Evolutionary conservation across 306 rosid species (phyloP).

Genomic region (Ceratonia siliqua): DNA sequence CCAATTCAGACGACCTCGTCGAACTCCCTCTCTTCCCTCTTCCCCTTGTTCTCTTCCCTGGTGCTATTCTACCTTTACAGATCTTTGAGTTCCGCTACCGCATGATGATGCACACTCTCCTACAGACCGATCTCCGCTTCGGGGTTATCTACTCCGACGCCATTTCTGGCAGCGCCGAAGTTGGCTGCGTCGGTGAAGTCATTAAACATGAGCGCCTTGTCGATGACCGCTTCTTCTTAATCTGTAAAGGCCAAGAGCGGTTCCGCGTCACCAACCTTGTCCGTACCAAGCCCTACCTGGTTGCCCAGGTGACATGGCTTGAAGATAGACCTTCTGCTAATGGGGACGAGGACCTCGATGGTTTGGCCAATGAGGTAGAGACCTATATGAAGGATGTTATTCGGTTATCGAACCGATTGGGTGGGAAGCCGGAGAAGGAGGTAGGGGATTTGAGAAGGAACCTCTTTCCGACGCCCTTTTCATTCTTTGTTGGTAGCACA

Average conservation of each 20-base stretch:
- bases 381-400: constrained; percentile 90
- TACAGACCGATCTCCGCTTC: constrained; percentile 95
- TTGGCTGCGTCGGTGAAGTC: constrained; percentile 95
- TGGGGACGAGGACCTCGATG: constrained; percentile 64
- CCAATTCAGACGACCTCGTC: constrained; percentile 73
- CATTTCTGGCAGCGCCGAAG: constrained; percentile 75
- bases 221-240: constrained; percentile 89
- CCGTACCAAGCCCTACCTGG: constrained; percentile 88
- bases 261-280: constrained; percentile 72
- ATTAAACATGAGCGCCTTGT: constrained; percentile 96
- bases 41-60: constrained; percentile 92
- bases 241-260: constrained; percentile 96
- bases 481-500: constrained; percentile 95
- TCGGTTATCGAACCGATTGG: constrained; percentile 80
- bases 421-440: constrained; percentile 95
- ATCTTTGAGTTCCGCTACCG: constrained; percentile 99
- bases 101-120: constrained; percentile 98
- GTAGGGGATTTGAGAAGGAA: constrained; percentile 87
- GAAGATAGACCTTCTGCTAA: constrained; percentile 86
- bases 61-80: constrained; percentile 91
- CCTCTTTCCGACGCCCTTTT: constrained; percentile 89
- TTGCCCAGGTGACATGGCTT: constrained; percentile 85
- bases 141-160: constrained; percentile 86
- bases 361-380: constrained; percentile 81
- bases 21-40: constrained; percentile 94